Percentiles rank a stretch among this genome's conserved stretches.
Conservation (phyloP, 192 early-diverging fungal genomes). For the Kappamyces sp. region DNA sequence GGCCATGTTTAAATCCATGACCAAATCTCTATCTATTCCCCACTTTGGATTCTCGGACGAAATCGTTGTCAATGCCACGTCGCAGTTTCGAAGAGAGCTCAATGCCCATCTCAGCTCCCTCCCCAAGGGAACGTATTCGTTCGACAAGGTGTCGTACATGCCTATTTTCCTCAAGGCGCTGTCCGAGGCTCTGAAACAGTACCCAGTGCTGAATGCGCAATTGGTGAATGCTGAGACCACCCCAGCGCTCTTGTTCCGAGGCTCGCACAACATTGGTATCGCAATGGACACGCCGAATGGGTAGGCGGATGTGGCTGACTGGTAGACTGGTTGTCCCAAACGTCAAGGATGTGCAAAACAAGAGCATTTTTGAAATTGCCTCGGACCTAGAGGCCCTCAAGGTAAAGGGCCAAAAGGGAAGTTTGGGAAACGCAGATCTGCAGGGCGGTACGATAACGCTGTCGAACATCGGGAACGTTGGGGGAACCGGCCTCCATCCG, state of each 20-base stretch:
- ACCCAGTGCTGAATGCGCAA: constrained; percentile 80
- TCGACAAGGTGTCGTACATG: constrained; percentile 85
- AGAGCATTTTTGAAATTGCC: constrained; percentile 87
- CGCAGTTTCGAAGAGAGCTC: constrained; percentile 56
- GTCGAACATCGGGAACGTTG: constrained; percentile 92
- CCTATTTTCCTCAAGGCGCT: constrained; percentile 93
- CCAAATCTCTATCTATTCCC: constrained; percentile 82
- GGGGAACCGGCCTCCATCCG: constrained; percentile 83
- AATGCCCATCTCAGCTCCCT: constrained; percentile 53
- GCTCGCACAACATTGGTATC: constrained; percentile 84
- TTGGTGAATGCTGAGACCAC: constrained; percentile 41
- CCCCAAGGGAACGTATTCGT: constrained; percentile 33
- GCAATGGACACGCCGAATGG: constrained; percentile 98
- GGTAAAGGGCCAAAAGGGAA: constrained; percentile 53
- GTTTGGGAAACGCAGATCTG: constrained; percentile 62
- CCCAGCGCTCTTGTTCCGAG: constrained; percentile 60
- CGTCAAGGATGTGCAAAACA: constrained; percentile 82
- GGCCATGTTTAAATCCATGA: constrained; percentile 96
- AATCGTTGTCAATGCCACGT: constrained; percentile 66
- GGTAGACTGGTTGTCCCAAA: constrained; percentile 78
- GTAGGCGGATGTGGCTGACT: constrained; percentile 23
- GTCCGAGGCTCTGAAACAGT: constrained; percentile 71
- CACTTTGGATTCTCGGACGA: constrained; percentile 95
- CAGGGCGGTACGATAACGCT: constrained; percentile 83
- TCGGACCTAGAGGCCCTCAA: constrained; percentile 71